Base-by-base conservation (phyloP, 1,284 basidiomycete species). In the Cutaneotrichosporon sp. region DNA sequence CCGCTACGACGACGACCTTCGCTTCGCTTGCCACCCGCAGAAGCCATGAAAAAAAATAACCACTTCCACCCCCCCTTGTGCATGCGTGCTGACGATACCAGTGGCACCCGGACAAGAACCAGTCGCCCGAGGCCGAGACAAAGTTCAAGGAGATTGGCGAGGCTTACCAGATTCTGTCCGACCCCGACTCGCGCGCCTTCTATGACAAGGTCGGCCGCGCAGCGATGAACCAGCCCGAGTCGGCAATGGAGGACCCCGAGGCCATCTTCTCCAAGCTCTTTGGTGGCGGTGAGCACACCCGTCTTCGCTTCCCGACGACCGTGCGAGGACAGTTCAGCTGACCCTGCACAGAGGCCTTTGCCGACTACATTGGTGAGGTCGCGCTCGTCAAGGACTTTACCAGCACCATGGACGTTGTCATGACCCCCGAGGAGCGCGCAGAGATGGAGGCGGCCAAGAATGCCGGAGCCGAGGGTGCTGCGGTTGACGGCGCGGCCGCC, bases 141-240 rank as follows among this genome's bases (percentile, higher is more conserved):
- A 90, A 85, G 78, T 96, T 97, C 79, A 92, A 96, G 76, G 88
- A 93, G 49, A 88, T 96, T 67, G 89, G 88, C 69, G 90, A 92
- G 80, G 89, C 88, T 52, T 93, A 92, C 70, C 87, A 90, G 73
- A 85, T 92, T 52, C 78, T 94, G 22, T 88, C 87, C 35, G 86
- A 92, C 76, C 74, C 88, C 58, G 88, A 98, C 78, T 75, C 88
- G 48, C 83, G 94, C 46, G 84, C 84, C 0, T 88, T 92, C 45
- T 98, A 98, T 69, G 92, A 98, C 76, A 93, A 91, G 78, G 87
- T 97, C 77, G 92, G 92, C 43, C 89, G 89, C 74, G 64, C 62
- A 20, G 70, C 65, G 9, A 72, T 74, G 72, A 67, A 68, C 52
- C 64, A 66, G 53, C 61, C 65, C 14, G 68, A 66, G 41, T 66